Base-by-base conservation (phyloP, 1,139 yeast species). In the Debaryomyces singareniensis region DNA sequence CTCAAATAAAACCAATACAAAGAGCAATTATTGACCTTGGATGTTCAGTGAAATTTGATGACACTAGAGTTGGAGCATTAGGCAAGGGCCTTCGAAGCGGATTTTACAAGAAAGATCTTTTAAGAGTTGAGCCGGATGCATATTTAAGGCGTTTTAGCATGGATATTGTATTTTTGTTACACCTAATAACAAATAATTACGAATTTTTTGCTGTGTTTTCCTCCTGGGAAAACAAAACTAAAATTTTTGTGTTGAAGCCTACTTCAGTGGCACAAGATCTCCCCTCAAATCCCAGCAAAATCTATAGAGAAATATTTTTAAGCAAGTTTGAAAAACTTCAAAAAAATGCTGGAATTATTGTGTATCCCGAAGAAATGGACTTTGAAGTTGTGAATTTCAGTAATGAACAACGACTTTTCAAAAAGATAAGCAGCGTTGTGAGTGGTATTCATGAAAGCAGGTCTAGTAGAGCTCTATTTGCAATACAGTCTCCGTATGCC, bases 61-160 rank as follows among this genome's bases (percentile, higher is more conserved):
- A 73, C 38, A 68, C 83, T 0, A 64, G 68, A 32, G 75, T 86
- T 12, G 96, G 96, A 12, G 75, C 91, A 2, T 62, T 91, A n/a
- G 95, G 96, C 6, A 75, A 72, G 44, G 95, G 96, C 15, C 61
- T 93, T 37, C 87, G 85, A 42, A 70, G 73, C 36, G 98, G 98
- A 0, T 93, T 93, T 54, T 75, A 80, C 13, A 51, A 73, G 35
- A 72, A 71, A 33, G 79, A 82, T 50, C 55, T 83, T 29, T 53
- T 61, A 13, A 55, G 61, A 42, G 57, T 69, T 4, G 71, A 68
- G 13, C 55, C 69, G 14, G 65, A 61, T 3, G 59, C 64, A 29
- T 85, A 82, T 44, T 58, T 79, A 47, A 60, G 61, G 32, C 55
- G 69, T 24, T 72, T 78, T 34, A 55, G 64, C 4, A 63, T 84